A percentile compares a stretch with the other conserved stretches of the same genome.
These are phyloP conservation scores for Zygosaccharomyces bailii DNA, from an alignment of 805 yeast species.

Conservation along the genomic window DNA sequence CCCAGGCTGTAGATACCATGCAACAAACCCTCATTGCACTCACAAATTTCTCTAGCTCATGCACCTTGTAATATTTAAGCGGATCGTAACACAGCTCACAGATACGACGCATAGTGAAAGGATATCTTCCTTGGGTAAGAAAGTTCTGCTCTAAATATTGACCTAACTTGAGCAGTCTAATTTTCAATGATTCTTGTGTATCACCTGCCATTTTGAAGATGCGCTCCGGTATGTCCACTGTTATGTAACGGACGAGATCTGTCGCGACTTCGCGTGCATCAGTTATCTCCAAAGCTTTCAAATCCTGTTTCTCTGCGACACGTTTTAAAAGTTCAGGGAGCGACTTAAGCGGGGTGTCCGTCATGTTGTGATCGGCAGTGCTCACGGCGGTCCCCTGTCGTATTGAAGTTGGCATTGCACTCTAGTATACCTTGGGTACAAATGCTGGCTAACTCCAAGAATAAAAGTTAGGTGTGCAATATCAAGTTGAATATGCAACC, in stretches of 20 bases:
- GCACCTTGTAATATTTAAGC: slow-evolving; percentile 37
- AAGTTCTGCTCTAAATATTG: slow-evolving; percentile 20
- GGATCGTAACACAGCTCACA: slow-evolving; percentile 49
- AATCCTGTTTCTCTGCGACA: slow-evolving; percentile 19
- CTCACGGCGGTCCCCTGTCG: slow-evolving; percentile 10
- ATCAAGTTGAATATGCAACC: too few species aligned
- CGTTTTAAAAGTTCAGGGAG: slow-evolving; percentile 19
- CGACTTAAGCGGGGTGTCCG: slow-evolving; percentile 25
- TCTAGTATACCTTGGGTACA: too few species aligned
- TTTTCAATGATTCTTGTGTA: slow-evolving; percentile 3
- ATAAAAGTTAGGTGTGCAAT: too few species aligned
- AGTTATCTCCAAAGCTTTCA: slow-evolving; percentile 10
- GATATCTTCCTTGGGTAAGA: slow-evolving; percentile 27
- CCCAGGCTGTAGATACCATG: slow-evolving; percentile 22
- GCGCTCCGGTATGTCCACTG: slow-evolving; percentile 28
- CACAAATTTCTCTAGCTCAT: slow-evolving; percentile 42
- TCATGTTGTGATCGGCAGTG: slow-evolving; percentile 23
- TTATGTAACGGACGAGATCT: slow-evolving; percentile 24
- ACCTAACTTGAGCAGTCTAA: slow-evolving; percentile 15
- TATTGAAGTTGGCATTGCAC: slow-evolving; percentile 10
- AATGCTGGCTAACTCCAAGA: not conserved
- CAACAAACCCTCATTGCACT: slow-evolving; percentile 40
- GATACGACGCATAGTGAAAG: slow-evolving; percentile 48
- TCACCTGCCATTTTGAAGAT: slow-evolving; percentile 15
- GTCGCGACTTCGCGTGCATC: slow-evolving; percentile 20